These are phyloP conservation scores for Sphaerostilbella broomeana DNA, from an alignment of 2,329 filamentous ascomycete genomes.

Conservation along the genomic window DNA sequence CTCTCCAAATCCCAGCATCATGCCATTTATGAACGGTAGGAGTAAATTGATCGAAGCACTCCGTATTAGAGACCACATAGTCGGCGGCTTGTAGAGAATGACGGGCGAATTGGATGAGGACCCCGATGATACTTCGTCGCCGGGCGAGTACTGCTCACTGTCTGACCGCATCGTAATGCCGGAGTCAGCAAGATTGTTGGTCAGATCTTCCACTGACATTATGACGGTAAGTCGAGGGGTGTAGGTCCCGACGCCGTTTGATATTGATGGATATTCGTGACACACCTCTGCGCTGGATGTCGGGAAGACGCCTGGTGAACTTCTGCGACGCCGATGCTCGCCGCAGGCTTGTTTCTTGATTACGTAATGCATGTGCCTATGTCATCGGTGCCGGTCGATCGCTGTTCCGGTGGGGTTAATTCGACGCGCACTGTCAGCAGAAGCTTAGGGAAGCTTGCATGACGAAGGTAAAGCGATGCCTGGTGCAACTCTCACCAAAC, in stretches of 20 bases:
- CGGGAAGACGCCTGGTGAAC: neutral
- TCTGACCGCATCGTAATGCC: conserved; percentile 74
- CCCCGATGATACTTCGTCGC: conserved; percentile 56
- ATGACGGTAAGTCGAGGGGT: conserved; percentile 11
- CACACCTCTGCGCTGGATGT: neutral
- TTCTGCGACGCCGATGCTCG: conserved; percentile 5
- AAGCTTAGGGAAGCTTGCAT: conserved; percentile 13
- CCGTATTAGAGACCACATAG: conserved; percentile 75
- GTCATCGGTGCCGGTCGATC: conserved; percentile 22
- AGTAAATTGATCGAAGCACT: conserved; percentile 94
- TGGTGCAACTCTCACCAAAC: too few relatives aligned
- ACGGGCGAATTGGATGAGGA: conserved; percentile 60
- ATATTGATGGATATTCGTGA: neutral
- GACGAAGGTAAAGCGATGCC: conserved; percentile 16
- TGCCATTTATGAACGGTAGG: conserved; percentile 89
- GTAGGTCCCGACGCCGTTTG: neutral
- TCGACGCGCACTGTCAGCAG: neutral
- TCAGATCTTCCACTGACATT: conserved; percentile 50
- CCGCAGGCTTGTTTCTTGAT: conserved; percentile 11
- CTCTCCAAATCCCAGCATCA: conserved; percentile 98
- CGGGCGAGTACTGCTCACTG: conserved; percentile 72
- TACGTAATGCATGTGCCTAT: conserved; percentile 6
- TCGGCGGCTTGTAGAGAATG: conserved; percentile 84
- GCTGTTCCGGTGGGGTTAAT: conserved; percentile 25
- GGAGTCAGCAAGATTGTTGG: conserved; percentile 59